Evolutionary conservation across 768 basidiomycete species (phyloP).

Genomic region (Russula brevipes): DNA sequence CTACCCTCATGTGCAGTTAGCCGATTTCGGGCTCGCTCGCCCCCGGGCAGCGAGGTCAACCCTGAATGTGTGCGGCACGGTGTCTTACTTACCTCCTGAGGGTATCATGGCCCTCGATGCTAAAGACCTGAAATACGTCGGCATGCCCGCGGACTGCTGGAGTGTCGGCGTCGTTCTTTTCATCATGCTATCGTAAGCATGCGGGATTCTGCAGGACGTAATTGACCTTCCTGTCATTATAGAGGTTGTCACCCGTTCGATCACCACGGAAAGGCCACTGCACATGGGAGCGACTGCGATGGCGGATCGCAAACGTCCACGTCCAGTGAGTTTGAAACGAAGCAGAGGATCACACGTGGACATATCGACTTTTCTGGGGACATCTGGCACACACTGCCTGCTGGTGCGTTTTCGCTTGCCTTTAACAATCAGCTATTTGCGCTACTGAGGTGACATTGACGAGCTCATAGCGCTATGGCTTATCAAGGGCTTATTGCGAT

Average conservation of each 20-base stretch:
- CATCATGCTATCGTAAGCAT: slow-evolving; percentile 74
- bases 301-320: slow-evolving; percentile 39
- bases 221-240: not conserved
- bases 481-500: slow-evolving; percentile 55
- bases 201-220: not conserved
- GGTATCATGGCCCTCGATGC: slow-evolving; percentile 75
- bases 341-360: slow-evolving; percentile 58
- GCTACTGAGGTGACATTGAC: not conserved
- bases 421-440: slow-evolving; percentile 2
- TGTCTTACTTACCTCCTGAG: slow-evolving; percentile 82
- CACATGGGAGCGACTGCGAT: not conserved
- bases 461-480: slow-evolving; percentile 50
- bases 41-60: slow-evolving; percentile 76
- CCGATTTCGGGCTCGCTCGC: slow-evolving; percentile 83
- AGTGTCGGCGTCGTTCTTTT: slow-evolving; percentile 77
- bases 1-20: slow-evolving; percentile 79
- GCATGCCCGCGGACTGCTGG: slow-evolving; percentile 91
- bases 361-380: slow-evolving; percentile 41
- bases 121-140: slow-evolving; percentile 64
- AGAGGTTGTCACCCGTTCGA: slow-evolving; percentile 22
- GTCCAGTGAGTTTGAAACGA: slow-evolving; percentile 54
- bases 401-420: slow-evolving; percentile 44
- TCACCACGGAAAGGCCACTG: not conserved
- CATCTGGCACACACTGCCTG: slow-evolving; percentile 51
- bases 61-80: slow-evolving; percentile 81